Evolutionary conservation across 495 filamentous ascomycete species (phyloP), one percentile per base, ranked within the genome.

Genomic region (Lichenothelia convexa): DNA sequence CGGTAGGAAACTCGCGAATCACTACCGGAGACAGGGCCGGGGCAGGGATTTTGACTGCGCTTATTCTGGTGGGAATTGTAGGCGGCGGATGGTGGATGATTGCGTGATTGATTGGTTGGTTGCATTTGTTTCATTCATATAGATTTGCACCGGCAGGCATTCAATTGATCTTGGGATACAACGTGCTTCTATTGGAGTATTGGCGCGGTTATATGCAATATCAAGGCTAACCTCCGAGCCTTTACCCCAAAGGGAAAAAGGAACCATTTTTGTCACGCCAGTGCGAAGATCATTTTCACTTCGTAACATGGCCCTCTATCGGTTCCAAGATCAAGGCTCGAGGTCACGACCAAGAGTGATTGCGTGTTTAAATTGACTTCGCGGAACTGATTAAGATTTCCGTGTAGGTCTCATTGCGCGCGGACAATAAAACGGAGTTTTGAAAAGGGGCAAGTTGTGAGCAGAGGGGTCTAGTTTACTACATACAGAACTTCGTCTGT

Each of bases 11-110:
- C 21, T 29, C 24, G 24, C 18, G 11, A 15, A 54, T 58, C 30
- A 53, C 45, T 2, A 56, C 54, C 4, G 54, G 49, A n/a, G 57
- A 60, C 42, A 48, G 46, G 39, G 57, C 50, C 5, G 57, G 57
- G 2, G 57, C 57, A 12, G 57, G 57, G 12, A 43, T 59, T 34
- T 36, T 59, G 29, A 59, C 55, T 8, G 48, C 54, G 2, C 5
- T 59, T 16, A 33, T 54, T 6, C 41, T 59, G 5, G 42, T 50
- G 8, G 34, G 16, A 16, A 53, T 54, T 21, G 30, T 56, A 12
- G 54, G 51, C 13, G 54, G 53, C 8, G 50, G 51, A 12, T 53
- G 44, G 42, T 58, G 54, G 54, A 51, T 58, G 47, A 45, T 54
- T 17, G 39, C 36, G 31, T 55, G 42, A 50, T 41, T 27, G 15